Percentiles rank a stretch among this genome's conserved stretches.
These are phyloP conservation scores for Centaurea solstitialis DNA, from an alignment of 129 eudicot genomes.

Conservation along the genomic window DNA sequence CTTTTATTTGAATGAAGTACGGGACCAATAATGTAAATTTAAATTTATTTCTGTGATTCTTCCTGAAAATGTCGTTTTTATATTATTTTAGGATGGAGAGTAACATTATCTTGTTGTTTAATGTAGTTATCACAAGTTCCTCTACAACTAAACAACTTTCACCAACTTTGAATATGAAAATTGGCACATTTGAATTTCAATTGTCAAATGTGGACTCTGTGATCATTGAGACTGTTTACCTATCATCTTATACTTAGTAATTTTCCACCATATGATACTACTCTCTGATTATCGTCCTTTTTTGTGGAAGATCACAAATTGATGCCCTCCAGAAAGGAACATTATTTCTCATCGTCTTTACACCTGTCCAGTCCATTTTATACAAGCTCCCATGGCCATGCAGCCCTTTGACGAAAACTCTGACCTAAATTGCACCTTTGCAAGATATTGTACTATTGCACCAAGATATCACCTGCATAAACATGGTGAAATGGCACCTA, in stretches of 20 bases:
- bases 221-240: not conserved
- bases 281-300: not conserved
- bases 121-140: not conserved
- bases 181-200: not conserved
- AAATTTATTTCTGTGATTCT: not conserved
- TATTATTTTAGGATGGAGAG: not conserved
- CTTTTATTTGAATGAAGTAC: not conserved
- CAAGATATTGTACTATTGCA: not conserved
- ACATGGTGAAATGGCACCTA: not conserved
- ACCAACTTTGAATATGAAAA: not conserved
- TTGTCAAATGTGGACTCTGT: not conserved
- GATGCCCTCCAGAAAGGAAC: not conserved
- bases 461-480: too few species aligned
- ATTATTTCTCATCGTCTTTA: not conserved
- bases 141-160: not conserved
- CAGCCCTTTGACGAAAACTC: not conserved
- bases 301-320: not conserved
- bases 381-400: not conserved
- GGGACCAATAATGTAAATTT: not conserved
- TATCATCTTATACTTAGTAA: not conserved
- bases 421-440: not conserved
- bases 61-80: not conserved
- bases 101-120: not conserved
- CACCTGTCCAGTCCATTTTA: not conserved
- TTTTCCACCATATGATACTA: not conserved